Percentiles rank a stretch among this genome's conserved stretches.
Evolutionary conservation across 1,139 yeast species (phyloP).

Genomic region (Suhomyces guaymorum): DNA sequence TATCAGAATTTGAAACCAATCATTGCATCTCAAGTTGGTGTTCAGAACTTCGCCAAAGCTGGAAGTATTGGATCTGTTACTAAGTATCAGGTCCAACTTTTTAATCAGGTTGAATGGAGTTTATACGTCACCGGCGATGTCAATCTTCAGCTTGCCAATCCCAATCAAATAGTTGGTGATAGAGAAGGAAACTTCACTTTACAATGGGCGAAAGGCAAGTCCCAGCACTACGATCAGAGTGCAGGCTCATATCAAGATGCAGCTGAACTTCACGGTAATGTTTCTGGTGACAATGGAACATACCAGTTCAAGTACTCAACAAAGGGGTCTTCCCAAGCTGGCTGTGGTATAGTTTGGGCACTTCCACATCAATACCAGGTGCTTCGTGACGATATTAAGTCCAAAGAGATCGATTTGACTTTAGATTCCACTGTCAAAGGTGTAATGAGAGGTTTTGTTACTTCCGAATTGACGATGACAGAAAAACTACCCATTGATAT

Average conservation of each 20-base stretch:
- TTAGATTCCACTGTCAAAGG: conserved; percentile 75
- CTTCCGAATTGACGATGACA: conserved; percentile 49
- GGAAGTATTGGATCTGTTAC: conserved; percentile 20
- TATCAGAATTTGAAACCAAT: conserved; percentile 57
- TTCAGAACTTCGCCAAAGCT: conserved; percentile 42
- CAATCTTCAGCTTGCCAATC: conserved; percentile 45
- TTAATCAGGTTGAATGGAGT: conserved; percentile 46
- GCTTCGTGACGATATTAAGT: conserved; percentile 26
- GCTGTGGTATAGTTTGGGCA: conserved; percentile 47
- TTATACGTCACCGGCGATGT: conserved; percentile 40
- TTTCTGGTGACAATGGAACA: conserved; percentile 26
- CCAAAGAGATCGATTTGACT: conserved; percentile 34
- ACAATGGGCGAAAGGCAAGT: conserved; percentile 50
- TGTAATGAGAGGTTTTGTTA: conserved; percentile 56
- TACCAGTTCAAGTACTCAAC: conserved; percentile 34
- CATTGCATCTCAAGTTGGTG: conserved; percentile 64
- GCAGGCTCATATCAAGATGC: conserved; percentile 44
- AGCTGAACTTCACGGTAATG: conserved; percentile 28
- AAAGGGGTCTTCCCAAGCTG: conserved; percentile 32
- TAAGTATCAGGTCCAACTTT: conserved; percentile 37
- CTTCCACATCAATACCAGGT: conserved; percentile 69
- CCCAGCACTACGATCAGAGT: conserved; percentile 50
- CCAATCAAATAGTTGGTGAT: conserved; percentile 53
- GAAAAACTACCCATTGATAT: conserved; percentile 53
- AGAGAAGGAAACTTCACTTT: conserved; percentile 26